A percentile compares a stretch with the other conserved stretches of the same genome.
Evolutionary conservation across 129 eudicot species (phyloP).

Genomic region (Daucus carota): DH1_v3.0 NC_030381.2:36418001-36418500

Average conservation of each 20-base stretch:
- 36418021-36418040: not conserved
- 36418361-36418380: too few relatives aligned
- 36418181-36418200: too few relatives aligned
- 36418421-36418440: not conserved
- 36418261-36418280: too few relatives aligned
- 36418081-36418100: not conserved
- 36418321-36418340: too few relatives aligned
- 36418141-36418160: not conserved
- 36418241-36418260: too few relatives aligned
- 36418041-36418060: not conserved
- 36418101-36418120: not conserved
- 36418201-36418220: too few relatives aligned
- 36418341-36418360: too few relatives aligned
- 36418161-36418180: not conserved
- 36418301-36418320: too few relatives aligned
- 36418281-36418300: too few relatives aligned
- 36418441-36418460: not conserved
- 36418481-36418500: not conserved
- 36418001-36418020: constrained; percentile 15
- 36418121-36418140: not conserved
- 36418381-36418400: too few relatives aligned
- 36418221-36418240: too few relatives aligned
- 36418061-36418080: not conserved
- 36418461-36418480: not conserved
- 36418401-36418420: not conserved